Conservation (phyloP, 2,329 filamentous ascomycete species). For the Colletotrichum aenigma region DNA sequence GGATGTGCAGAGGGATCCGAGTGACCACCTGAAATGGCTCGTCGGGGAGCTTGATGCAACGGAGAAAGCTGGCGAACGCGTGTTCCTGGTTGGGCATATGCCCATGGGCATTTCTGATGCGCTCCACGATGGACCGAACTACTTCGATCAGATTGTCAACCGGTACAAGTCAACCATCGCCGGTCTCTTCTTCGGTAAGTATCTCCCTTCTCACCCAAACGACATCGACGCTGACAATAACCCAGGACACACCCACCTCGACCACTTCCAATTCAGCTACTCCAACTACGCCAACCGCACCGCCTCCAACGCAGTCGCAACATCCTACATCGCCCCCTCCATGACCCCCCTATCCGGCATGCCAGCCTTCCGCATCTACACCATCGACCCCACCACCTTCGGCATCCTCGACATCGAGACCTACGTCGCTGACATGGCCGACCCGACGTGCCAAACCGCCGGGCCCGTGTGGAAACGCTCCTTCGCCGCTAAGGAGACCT, state of each 20-base stretch:
- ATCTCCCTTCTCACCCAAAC: not conserved
- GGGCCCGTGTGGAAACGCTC: fast-evolving
- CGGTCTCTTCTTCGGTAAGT: not conserved
- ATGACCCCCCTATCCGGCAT: not conserved
- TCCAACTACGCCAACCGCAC: not conserved
- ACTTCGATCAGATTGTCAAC: not conserved
- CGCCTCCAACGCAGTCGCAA: not conserved
- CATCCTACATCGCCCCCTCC: not conserved
- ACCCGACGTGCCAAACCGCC: not conserved
- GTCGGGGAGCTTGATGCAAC: not conserved
- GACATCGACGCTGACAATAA: not conserved
- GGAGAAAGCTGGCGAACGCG: not conserved
- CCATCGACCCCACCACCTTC: not conserved
- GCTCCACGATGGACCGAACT: not conserved
- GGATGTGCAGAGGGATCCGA: not conserved
- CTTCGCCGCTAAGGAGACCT: not conserved
- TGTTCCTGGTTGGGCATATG: not conserved
- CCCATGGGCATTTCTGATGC: not conserved
- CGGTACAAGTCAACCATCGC: not conserved
- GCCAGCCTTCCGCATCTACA: not conserved
- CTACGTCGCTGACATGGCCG: not conserved
- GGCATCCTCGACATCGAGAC: not conserved
- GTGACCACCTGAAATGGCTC: not conserved
- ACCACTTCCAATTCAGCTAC: not conserved
- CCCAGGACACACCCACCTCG: not conserved